Percentiles rank a stretch among this genome's conserved stretches.
phyloP scores from a whole-genome alignment of 2,329 filamentous ascomycete genomes.

The Rhinocladiella mackenziei region DNA sequence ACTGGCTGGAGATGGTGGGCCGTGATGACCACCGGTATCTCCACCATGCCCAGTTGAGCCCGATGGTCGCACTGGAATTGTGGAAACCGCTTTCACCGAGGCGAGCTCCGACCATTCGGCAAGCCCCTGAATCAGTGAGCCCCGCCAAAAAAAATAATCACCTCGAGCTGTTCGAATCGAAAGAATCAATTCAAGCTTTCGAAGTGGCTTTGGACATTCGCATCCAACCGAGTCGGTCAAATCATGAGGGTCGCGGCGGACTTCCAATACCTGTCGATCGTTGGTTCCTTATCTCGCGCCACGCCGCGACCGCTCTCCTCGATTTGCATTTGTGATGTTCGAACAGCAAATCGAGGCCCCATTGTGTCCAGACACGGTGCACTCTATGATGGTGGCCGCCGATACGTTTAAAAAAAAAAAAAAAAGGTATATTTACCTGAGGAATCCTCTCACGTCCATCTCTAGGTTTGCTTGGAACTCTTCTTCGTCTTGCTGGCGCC shows the following conservation, averaged over 20 bases:
- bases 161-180: background rate
- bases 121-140: background rate
- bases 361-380: background rate
- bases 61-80: background rate
- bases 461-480: too few relatives aligned
- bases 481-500: too few relatives aligned
- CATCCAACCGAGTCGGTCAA: background rate
- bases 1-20: background rate
- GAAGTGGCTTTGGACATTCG: too few relatives aligned
- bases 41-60: background rate
- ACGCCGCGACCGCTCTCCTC: background rate
- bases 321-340: background rate
- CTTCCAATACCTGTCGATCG: background rate
- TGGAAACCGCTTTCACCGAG: background rate
- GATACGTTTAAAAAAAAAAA: too few relatives aligned
- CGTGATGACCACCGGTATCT: too few relatives aligned
- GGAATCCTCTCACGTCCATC: too few relatives aligned
- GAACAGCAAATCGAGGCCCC: background rate
- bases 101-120: slow-evolving; percentile 2
- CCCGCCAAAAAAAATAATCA: background rate
- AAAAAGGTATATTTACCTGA: too few relatives aligned
- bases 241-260: too few relatives aligned
- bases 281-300: slow-evolving; percentile 4
- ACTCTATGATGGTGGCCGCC: too few relatives aligned
- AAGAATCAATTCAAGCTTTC: too few relatives aligned